A percentile compares a stretch with the other conserved stretches of the same genome.
These are phyloP conservation scores for Zymoseptoria brevis DNA, from an alignment of 2,329 filamentous ascomycete species.

Conservation along the genomic window DNA sequence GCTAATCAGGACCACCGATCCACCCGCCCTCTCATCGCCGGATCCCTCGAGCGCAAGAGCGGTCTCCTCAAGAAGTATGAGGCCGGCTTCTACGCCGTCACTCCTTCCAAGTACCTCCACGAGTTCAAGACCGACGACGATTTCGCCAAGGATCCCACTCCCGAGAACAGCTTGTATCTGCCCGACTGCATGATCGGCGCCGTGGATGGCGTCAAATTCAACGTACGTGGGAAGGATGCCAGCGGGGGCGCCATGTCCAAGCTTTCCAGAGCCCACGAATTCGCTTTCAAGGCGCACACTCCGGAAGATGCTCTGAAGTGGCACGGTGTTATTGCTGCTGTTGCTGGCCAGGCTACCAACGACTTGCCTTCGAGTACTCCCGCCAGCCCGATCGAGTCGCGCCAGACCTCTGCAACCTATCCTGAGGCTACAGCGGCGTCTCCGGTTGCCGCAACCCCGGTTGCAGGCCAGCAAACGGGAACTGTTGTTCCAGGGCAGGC, in stretches of 20 bases:
- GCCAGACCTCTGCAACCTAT: not conserved
- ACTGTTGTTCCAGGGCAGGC: not conserved
- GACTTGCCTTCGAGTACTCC: conserved; percentile 33
- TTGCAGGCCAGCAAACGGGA: not conserved
- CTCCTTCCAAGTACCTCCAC: conserved; percentile 79
- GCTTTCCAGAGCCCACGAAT: conserved; percentile 69
- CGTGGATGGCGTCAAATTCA: conserved; percentile 74
- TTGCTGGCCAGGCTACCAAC: conserved; percentile 45
- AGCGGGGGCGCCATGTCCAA: conserved; percentile 70
- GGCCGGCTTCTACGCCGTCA: conserved; percentile 82
- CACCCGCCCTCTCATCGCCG: conserved; percentile 78
- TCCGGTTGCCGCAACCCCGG: not conserved
- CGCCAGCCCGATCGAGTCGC: conserved; percentile 15
- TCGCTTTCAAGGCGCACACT: conserved; percentile 81
- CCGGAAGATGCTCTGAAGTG: conserved; percentile 74
- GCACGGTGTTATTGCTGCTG: conserved; percentile 63
- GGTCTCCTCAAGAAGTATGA: conserved; percentile 77
- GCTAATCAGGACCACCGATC: conserved; percentile 79
- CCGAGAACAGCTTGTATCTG: conserved; percentile 84
- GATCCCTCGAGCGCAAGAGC: conserved; percentile 81
- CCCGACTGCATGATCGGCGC: conserved; percentile 77
- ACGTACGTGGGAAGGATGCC: conserved; percentile 88
- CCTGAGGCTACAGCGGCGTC: no score
- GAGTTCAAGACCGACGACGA: conserved; percentile 92
- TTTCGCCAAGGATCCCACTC: conserved; percentile 62